Conservation (phyloP, 768 basidiomycete genomes). For the Hygrocybe coccinea region DNA sequence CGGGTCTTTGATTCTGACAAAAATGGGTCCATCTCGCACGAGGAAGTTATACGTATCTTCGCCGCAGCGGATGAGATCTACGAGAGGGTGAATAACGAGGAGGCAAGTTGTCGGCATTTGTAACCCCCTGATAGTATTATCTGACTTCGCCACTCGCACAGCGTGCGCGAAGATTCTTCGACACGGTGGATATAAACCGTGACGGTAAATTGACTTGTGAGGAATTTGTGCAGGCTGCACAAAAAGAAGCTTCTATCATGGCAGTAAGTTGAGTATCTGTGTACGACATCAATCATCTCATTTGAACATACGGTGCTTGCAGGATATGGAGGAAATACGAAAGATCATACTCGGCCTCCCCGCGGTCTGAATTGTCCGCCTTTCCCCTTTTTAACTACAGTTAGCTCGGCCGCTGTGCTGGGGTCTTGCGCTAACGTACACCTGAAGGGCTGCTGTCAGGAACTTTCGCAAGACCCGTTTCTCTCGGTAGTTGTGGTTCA, state of each 20-base stretch:
- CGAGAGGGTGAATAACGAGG: neutral
- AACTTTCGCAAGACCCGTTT: neutral
- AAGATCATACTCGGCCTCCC: neutral
- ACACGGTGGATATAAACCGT: neutral
- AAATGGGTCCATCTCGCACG: neutral
- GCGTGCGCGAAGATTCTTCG: neutral
- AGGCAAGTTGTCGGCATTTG: neutral
- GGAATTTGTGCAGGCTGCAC: neutral
- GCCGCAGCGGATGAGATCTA: neutral
- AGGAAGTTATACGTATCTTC: neutral
- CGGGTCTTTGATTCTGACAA: neutral
- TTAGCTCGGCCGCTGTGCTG: neutral
- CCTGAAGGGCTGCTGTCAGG: neutral
- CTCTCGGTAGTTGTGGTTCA: neutral
- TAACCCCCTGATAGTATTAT: neutral
- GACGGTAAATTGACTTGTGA: constrained; percentile 2
- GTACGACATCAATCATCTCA: neutral
- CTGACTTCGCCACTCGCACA: neutral
- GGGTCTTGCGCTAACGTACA: neutral
- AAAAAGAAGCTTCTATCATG: neutral
- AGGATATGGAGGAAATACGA: neutral
- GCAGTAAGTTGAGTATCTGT: neutral
- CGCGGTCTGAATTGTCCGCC: neutral
- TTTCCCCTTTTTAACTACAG: neutral
- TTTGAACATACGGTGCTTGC: neutral